A percentile compares a stretch with the other conserved stretches of the same genome.
phyloP scores from a whole-genome alignment of 441 rosid genomes.

The Arabidopsis hybrid region DNA sequence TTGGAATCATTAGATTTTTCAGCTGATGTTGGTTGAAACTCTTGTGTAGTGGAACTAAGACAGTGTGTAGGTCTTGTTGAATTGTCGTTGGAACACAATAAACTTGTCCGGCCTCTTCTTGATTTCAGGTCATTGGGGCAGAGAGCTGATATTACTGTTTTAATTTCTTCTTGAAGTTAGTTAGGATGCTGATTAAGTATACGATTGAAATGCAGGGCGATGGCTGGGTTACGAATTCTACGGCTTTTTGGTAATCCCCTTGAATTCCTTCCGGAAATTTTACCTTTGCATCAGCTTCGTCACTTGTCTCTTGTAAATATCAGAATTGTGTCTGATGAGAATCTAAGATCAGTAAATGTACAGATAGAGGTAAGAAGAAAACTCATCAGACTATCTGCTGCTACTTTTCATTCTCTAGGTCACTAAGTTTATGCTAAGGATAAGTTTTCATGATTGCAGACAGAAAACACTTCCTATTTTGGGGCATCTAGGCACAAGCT shows the following conservation, averaged over 20 bases:
- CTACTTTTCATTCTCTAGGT: slow-evolving; percentile 16
- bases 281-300: slow-evolving; percentile 86
- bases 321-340: slow-evolving; percentile 90
- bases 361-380: slow-evolving; percentile 79
- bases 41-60: slow-evolving; percentile 81
- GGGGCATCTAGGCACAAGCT: slow-evolving; percentile 94
- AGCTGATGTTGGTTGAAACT: slow-evolving; percentile 43
- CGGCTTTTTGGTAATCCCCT: slow-evolving; percentile 96
- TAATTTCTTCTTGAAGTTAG: slow-evolving; percentile 22
- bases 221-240: slow-evolving; percentile 84
- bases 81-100: slow-evolving; percentile 93
- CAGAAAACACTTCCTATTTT: slow-evolving; percentile 93
- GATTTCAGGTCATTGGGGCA: slow-evolving; percentile 87
- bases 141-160: slow-evolving; percentile 29
- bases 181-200: slow-evolving; percentile 50
- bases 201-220: slow-evolving; percentile 77
- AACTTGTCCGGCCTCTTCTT: slow-evolving; percentile 94
- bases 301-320: slow-evolving; percentile 94
- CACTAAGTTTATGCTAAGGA: slow-evolving; percentile 23
- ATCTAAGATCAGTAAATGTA: slow-evolving; percentile 86
- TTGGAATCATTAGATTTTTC: too few species aligned
- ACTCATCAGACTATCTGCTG: slow-evolving; percentile 26
- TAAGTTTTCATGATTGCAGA: slow-evolving; percentile 57
- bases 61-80: slow-evolving; percentile 84
- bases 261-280: slow-evolving; percentile 96